Evolutionary conservation across 768 basidiomycete species (phyloP).

Genomic region (Pleurotus eryngii): DNA sequence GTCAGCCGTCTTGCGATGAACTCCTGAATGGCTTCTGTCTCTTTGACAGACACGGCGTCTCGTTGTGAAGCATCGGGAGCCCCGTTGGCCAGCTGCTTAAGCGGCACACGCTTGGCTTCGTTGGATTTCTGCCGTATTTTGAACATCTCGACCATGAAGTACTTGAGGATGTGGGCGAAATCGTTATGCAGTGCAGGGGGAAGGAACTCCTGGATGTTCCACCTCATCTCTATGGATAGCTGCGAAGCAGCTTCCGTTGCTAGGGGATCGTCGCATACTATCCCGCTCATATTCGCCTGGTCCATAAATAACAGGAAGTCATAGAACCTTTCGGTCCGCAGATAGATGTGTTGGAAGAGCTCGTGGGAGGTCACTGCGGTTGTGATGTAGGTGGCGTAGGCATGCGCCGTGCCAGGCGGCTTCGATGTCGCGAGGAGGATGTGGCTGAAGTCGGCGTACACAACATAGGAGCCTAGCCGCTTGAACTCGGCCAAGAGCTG

Average conservation of each 20-base stretch:
- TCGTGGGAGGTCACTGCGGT: slow-evolving; percentile 93
- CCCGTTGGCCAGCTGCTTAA: slow-evolving; percentile 63
- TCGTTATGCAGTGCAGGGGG: slow-evolving; percentile 78
- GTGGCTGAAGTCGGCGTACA: slow-evolving; percentile 90
- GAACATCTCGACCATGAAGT: slow-evolving; percentile 84
- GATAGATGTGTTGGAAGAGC: slow-evolving; percentile 88
- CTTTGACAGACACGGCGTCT: slow-evolving; percentile 66
- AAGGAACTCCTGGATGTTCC: slow-evolving; percentile 91
- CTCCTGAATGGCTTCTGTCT: slow-evolving; percentile 63
- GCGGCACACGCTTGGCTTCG: slow-evolving; percentile 60
- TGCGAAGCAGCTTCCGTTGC: slow-evolving; percentile 67
- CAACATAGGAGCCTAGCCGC: slow-evolving; percentile 86
- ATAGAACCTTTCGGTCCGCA: slow-evolving; percentile 86
- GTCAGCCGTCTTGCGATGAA: slow-evolving; percentile 83
- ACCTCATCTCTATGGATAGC: slow-evolving; percentile 75
- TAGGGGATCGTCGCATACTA: slow-evolving; percentile 79
- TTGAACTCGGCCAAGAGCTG: slow-evolving; percentile 97
- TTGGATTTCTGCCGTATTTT: slow-evolving; percentile 64
- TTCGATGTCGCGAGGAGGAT: slow-evolving; percentile 92
- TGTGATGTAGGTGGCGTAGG: slow-evolving; percentile 93
- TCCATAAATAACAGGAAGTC: slow-evolving; percentile 97
- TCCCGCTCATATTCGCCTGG: slow-evolving; percentile 83
- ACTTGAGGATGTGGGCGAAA: slow-evolving; percentile 70
- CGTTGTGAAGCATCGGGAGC: slow-evolving; percentile 62
- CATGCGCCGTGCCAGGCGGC: slow-evolving; percentile 91